phyloP scores from a whole-genome alignment of 306 rosid species.

The Fragaria ananassa region DNA sequence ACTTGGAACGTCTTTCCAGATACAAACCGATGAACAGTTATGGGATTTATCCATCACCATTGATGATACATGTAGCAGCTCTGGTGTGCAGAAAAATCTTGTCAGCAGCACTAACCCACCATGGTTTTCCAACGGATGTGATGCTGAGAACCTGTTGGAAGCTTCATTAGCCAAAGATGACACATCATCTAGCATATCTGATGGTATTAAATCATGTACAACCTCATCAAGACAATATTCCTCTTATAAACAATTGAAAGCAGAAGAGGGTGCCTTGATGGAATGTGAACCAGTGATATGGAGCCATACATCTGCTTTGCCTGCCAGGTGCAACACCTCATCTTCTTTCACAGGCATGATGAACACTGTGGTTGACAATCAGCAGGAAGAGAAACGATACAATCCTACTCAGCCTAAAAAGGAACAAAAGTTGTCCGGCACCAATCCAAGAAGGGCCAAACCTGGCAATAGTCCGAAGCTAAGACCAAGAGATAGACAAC shows the following conservation, averaged over 20 bases:
- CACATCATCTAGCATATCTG: conserved; percentile 31
- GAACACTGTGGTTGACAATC: conserved; percentile 34
- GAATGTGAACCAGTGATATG: conserved; percentile 23
- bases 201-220: conserved; percentile 28
- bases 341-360: conserved; percentile 40
- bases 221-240: conserved; percentile 26
- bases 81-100: conserved; percentile 35
- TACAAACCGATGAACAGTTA: conserved; percentile 29
- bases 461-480: conserved; percentile 40
- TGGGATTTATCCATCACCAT: conserved; percentile 24
- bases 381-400: conserved; percentile 22
- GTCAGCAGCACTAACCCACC: conserved; percentile 26
- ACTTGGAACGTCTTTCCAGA: conserved; percentile 42
- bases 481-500: conserved; percentile 86
- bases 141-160: conserved; percentile 42
- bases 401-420: conserved; percentile 22
- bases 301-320: conserved; percentile 29
- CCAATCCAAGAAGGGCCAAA: conserved; percentile 38
- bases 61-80: conserved; percentile 35
- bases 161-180: conserved; percentile 47
- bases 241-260: conserved; percentile 34
- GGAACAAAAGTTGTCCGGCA: conserved; percentile 37
- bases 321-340: conserved; percentile 21
- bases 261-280: conserved; percentile 32
- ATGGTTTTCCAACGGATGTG: conserved; percentile 23